A percentile compares a stretch with the other conserved stretches of the same genome.
Evolutionary conservation across 1,284 basidiomycete species (phyloP).

Genomic region (Cutaneotrichosporon cutaneum): DNA sequence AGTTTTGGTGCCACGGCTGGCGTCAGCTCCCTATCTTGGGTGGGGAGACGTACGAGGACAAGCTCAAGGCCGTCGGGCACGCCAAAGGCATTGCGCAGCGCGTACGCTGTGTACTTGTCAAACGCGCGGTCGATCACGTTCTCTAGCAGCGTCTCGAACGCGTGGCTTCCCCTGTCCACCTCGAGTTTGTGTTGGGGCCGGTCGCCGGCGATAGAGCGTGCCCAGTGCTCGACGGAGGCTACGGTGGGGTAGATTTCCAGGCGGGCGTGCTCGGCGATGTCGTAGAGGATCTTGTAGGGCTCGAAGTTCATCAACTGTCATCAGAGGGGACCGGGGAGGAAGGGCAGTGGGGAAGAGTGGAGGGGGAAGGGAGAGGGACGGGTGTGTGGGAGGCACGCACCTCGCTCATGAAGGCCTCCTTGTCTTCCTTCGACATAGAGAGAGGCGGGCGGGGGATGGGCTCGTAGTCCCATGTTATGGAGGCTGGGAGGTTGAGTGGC

Average conservation of each 20-base stretch:
- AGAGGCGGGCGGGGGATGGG: constrained; percentile 12
- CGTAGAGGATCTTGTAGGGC: constrained; percentile 38
- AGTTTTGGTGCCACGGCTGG: constrained; percentile 51
- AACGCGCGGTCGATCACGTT: constrained; percentile 50
- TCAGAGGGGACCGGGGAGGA: no score
- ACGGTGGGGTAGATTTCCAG: constrained; percentile 37
- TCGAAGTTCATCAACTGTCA: constrained; percentile 44
- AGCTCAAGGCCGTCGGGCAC: constrained; percentile 44
- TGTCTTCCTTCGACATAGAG: constrained; percentile 33
- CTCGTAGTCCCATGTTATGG: constrained; percentile 40
- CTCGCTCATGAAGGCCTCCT: constrained; percentile 40
- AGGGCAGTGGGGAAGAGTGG: no score
- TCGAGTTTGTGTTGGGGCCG: constrained; percentile 33
- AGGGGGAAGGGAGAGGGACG: no score
- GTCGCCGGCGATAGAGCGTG: constrained; percentile 18
- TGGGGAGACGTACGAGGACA: constrained; percentile 45
- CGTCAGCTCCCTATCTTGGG: constrained; percentile 5
- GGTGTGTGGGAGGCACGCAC: constrained; percentile 24
- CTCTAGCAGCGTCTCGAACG: constrained; percentile 52
- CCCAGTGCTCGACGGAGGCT: constrained; percentile 40
- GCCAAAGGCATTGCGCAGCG: constrained; percentile 51
- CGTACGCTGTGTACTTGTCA: constrained; percentile 51
- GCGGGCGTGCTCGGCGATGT: constrained; percentile 44
- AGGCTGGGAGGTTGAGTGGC: constrained; percentile 32
- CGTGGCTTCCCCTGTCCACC: constrained; percentile 41